Evolutionary conservation across 208 protist genomes (phyloP).

Genomic region (Trypanosoma lewisi): DNA sequence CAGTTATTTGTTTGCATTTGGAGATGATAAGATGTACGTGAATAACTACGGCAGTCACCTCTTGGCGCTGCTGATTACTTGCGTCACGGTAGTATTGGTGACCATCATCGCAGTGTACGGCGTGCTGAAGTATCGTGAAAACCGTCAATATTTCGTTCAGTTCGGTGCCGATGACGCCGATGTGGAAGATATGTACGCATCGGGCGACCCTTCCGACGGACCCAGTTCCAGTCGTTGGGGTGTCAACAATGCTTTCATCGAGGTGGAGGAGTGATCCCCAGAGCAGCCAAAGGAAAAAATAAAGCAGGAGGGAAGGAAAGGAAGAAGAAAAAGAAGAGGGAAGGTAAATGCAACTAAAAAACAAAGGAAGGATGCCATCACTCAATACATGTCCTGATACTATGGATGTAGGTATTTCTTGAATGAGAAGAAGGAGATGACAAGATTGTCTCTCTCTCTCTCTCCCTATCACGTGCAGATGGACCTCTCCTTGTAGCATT

Average conservation of each 20-base stretch:
- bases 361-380: neutral
- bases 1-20: constrained; percentile 33
- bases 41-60: constrained; percentile 7
- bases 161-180: constrained; percentile 70
- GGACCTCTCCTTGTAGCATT: too few relatives aligned
- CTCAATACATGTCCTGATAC: neutral
- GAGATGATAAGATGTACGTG: constrained; percentile 29
- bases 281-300: neutral
- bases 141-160: constrained; percentile 71
- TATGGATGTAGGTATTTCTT: neutral
- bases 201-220: neutral
- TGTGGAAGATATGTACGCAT: constrained; percentile 80
- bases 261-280: constrained; percentile 44
- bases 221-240: neutral
- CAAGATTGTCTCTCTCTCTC: too few relatives aligned
- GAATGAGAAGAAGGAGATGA: neutral
- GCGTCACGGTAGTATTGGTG: constrained; percentile 28
- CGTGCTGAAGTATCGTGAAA: constrained; percentile 64
- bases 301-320: neutral
- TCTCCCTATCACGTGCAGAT: too few relatives aligned
- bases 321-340: constrained; percentile 10
- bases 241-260: constrained; percentile 62
- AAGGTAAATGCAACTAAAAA: neutral
- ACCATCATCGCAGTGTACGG: constrained; percentile 42
- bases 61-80: constrained; percentile 28